phyloP scores from a whole-genome alignment of 441 rosid genomes.

The Cnidoscolus chayamansa region DNA sequence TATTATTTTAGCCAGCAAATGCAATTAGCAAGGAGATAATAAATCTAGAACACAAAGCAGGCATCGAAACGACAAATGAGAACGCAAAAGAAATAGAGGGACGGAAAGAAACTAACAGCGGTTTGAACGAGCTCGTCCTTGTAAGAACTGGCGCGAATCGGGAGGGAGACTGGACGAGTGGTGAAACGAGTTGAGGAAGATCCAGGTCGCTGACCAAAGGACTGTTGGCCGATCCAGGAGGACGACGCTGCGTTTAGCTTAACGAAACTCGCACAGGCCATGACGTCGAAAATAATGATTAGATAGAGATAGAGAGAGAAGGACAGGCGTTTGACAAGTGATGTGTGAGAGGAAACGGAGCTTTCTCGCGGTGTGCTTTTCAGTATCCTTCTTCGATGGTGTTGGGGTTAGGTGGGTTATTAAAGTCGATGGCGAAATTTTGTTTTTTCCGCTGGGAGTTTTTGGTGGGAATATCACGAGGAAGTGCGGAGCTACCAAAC shows the following conservation, averaged over 20 bases:
- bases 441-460: conserved; percentile 29
- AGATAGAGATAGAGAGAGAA: not conserved
- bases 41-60: not conserved
- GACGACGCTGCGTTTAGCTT: conserved; percentile 65
- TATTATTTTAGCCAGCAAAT: not conserved
- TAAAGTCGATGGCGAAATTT: not conserved
- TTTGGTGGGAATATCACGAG: conserved; percentile 13
- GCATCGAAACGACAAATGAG: not conserved
- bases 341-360: not conserved
- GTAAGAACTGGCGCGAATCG: conserved; percentile 72
- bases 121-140: conserved; percentile 86
- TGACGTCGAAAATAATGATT: conserved; percentile 12
- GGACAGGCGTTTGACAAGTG: not conserved
- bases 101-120: conserved; percentile 50
- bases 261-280: conserved; percentile 70
- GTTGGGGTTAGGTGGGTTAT: not conserved
- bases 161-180: conserved; percentile 57
- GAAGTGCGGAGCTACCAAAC: conserved; percentile 33
- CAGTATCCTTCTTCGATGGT: not conserved
- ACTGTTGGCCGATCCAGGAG: conserved; percentile 64
- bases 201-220: conserved; percentile 41
- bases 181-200: conserved; percentile 45
- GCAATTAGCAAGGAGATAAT: not conserved
- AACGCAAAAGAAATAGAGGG: not conserved
- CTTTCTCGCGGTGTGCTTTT: not conserved